Conservation (phyloP, 148 eudicot genomes). For the Limonium bicolor region DNA sequence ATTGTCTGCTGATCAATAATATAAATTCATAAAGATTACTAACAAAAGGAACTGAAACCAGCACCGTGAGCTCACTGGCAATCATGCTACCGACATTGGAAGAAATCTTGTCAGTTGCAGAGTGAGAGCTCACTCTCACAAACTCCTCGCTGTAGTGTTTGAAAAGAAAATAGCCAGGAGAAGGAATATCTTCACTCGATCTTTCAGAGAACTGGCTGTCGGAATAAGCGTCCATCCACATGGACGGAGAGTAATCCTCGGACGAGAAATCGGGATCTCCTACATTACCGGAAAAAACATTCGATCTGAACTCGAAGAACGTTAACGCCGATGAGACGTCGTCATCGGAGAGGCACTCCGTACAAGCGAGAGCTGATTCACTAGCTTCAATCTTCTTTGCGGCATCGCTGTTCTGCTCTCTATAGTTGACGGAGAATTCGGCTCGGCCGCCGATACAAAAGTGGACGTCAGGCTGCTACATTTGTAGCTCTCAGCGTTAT, state of each 20-base stretch:
- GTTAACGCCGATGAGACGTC: conserved; percentile 27
- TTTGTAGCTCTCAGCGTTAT: conserved; percentile 1
- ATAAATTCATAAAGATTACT: neutral
- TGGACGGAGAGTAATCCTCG: conserved; percentile 60
- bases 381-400: neutral
- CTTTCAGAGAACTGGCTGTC: conserved; percentile 85
- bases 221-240: conserved; percentile 39
- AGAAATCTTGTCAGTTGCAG: conserved; percentile 1
- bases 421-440: conserved; percentile 24
- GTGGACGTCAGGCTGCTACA: conserved; percentile 1
- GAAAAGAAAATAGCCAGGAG: conserved; percentile 55
- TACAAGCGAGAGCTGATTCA: conserved; percentile 39
- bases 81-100: conserved; percentile 11
- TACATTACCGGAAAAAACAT: conserved; percentile 12
- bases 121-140: conserved; percentile 14
- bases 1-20: neutral
- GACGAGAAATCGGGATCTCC: conserved; percentile 35
- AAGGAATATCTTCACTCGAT: conserved; percentile 37
- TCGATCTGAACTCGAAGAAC: conserved; percentile 33
- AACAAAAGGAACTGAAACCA: neutral
- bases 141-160: conserved; percentile 39
- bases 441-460: conserved; percentile 5
- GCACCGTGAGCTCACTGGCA: conserved; percentile 22
- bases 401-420: conserved; percentile 17
- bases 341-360: conserved; percentile 38